Base-by-base conservation (phyloP, 768 basidiomycete genomes). In the Brasilioporus rufonigricans region DNA sequence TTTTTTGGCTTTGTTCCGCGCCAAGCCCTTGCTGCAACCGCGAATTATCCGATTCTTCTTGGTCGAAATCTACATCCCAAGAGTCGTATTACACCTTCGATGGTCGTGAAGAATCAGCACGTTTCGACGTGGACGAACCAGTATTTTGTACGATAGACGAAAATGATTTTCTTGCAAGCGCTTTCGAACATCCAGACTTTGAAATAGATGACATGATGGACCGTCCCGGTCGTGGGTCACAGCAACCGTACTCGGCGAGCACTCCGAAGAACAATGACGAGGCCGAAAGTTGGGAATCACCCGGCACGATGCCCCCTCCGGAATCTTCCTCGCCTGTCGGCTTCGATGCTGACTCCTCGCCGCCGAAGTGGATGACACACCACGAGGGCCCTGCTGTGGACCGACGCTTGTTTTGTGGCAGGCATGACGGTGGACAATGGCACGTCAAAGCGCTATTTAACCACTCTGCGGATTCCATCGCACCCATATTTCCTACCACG, bases 321-420 rank as follows among this genome's bases (percentile, higher is more conserved):
- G 54, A 56, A 6, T 68, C 65, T 12, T 67, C 66, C 23, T 68
- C 63, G 3, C 61, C 63, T 39, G 24, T 54, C 14, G 13, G 39
- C 7, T 23, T 55, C n/a, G 43, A 36, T 16, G 14, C 14, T 2
- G 39, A 50, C 26, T 43, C 43, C 1, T 56, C 51, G 2, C 53
- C 46, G n/a, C 31, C 44, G 24, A 21, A 12, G 29, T 26, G 27
- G 44, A 36, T 16, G 38, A 26, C 43, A 39, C 39, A 16, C 21
- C 33, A 6, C n/a, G 41, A 44, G 23, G 52, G 33, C 44, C 21
- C n/a, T 9, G 44, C 6, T 35, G 41, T 46, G 48, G 52, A 43
- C 45, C 63, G 9, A 46, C 26, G 3, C n/a, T 35, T 31, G 32
- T 16, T 29, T 23, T 53, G 31, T 55, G 27, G 27, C 27, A 36